Evolutionary conservation across 1,284 basidiomycete species (phyloP), one percentile per base, ranked within the genome.

Genomic region (Tilletia caries): DNA sequence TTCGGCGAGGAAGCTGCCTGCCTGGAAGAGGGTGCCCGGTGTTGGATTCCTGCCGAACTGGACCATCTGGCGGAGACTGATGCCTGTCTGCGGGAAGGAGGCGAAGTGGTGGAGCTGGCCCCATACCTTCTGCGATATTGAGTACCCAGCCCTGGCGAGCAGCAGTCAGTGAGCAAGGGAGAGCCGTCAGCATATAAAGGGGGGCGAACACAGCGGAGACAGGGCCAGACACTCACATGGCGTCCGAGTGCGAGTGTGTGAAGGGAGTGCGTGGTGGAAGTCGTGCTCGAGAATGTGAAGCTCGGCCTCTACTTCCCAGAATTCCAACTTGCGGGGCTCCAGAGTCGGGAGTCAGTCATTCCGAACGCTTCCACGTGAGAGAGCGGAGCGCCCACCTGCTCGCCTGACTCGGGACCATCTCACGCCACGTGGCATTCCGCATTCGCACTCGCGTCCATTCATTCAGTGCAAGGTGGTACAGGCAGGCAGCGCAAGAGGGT

Each of bases 1-100:
- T 87, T 93, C 92, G 91, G 84, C 65, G 20, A 78, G 64, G 64
- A 82, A 83, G 68, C 74, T 77, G 67, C 81, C 78, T 29, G 81
- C 81, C 65, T 82, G 81, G 8, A 82, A 70, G 27, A 82, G 71
- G 32, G 82, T 82, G 64, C 80, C 80, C 32, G 78, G 80, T 65
- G 79, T 82, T 18, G 77, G 76, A 62, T 81, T 80, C 70, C 77
- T 75, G 12, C 82, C 82, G 66, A 82, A 82, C 65, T 79, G 75
- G 50, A 83, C 82, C 82, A 83, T 83, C 68, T 83, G 81, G 18
- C 80, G 74, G n/a, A 83, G 76, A 62, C 78, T 80, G 69, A 83
- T 80, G 70, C 79, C 81, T 2, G 79, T 81, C 66, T 82, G 82
- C 34, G 78, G 78, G 69, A 81, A 83, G 43, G 73, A 73, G n/a